These are phyloP conservation scores for Cunninghamia lanceolata DNA, from an alignment of 75 land plant genomes.

Conservation along the genomic window DNA sequence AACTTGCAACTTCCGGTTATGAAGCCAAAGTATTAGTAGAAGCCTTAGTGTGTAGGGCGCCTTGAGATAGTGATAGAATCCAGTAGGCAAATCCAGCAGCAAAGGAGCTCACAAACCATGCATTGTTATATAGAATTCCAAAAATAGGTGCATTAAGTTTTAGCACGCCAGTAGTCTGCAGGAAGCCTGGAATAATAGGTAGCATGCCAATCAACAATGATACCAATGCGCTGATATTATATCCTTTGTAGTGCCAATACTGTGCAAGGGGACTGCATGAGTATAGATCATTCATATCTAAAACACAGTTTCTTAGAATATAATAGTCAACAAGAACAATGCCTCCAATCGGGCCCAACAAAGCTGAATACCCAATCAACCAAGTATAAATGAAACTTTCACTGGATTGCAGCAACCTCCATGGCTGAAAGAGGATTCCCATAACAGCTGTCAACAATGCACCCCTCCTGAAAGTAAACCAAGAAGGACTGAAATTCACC, in stretches of 20 bases:
- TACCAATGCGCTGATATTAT: slow-evolving; percentile 58
- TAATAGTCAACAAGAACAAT: slow-evolving; percentile 76
- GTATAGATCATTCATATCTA: slow-evolving; percentile 61
- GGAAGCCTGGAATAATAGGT: slow-evolving; percentile 80
- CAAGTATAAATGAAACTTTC: slow-evolving; percentile 90
- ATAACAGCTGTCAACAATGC: slow-evolving; percentile 70
- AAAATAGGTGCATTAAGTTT: slow-evolving; percentile 25
- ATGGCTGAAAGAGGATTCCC: slow-evolving; percentile 77
- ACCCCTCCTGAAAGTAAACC: slow-evolving; percentile 65
- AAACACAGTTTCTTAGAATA: slow-evolving; percentile 26
- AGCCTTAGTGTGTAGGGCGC: background rate
- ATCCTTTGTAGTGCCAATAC: slow-evolving; percentile 74
- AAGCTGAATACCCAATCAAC: slow-evolving; percentile 90
- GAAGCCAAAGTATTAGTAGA: background rate
- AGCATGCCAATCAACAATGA: slow-evolving; percentile 62
- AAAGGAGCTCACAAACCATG: slow-evolving; percentile 88
- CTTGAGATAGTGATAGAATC: slow-evolving; percentile 31
- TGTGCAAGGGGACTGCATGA: slow-evolving; percentile 32
- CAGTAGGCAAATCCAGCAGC: slow-evolving; percentile 56
- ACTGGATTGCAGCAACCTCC: slow-evolving; percentile 78
- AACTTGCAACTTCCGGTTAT: too few relatives aligned
- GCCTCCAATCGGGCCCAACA: slow-evolving; percentile 87
- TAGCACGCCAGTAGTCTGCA: slow-evolving; percentile 57
- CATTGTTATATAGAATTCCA: slow-evolving; percentile 55
- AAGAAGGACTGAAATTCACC: slow-evolving; percentile 59